Base-by-base conservation (phyloP, 257 asterid genomes). In the Gardenia jasminoides region DNA sequence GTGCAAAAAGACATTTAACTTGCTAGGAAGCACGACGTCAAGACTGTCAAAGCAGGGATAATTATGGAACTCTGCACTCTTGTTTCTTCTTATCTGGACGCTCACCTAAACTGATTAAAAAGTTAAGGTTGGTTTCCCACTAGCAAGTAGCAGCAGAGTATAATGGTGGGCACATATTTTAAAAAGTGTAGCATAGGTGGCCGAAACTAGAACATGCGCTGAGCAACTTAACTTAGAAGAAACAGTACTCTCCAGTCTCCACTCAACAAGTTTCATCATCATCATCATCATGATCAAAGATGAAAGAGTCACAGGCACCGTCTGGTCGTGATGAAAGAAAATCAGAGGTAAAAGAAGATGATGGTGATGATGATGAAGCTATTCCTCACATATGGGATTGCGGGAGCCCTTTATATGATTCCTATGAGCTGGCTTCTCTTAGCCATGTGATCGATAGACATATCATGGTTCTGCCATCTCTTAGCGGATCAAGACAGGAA, bases 371-470 rank as follows among this genome's bases (percentile, higher is more conserved):
- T 48, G 20, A 1, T 70, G 3, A 85, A 19, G 59, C 24, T 46
- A 61, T 19, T 20, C 65, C 30, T 41, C 52, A 10, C 13, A 67
- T 86, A 36, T 90, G 96, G 94, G 97, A 89, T 79, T 91, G 97
- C 81, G 95, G 89, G n/a, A 93, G 97, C 81, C 93, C 93, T 46
- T 66, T 92, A 1, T 92, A 92, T 66, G 97, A 91, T 84, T 85
- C 97, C 0, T 83, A 87, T 62, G 97, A 93, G 66, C 64, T 93
- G 44, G 91, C 80, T 67, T 83, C 93, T 1, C 52, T 93, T 0
- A 85, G 85, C 88, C 90, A 90, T 78, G 30, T 87, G 22, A 79
- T 91, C 43, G 98, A 93, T 75, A 86, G 87, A 62, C 85, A 91
- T 22, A 47, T 83, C 47, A 85, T 90, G 92, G 15, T 54, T 26